Conservation (phyloP, 2,329 filamentous ascomycete genomes). For the Cladosporium halotolerans region DNA sequence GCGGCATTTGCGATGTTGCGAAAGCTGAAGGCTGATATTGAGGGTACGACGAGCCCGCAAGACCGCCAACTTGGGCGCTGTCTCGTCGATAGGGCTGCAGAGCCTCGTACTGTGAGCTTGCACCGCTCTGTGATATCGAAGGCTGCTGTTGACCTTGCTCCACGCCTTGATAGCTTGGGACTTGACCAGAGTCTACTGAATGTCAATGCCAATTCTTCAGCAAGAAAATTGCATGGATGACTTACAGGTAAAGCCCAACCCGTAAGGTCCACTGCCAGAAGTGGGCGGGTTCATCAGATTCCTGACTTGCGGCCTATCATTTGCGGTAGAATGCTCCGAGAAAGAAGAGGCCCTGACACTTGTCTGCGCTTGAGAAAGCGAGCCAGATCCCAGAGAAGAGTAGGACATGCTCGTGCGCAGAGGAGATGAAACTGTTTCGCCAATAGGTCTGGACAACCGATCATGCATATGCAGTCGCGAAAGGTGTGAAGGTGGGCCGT, state of each 20-base stretch:
- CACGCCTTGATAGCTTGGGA: slow-evolving; percentile 15
- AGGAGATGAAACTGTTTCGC: slow-evolving; percentile 39
- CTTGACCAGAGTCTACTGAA: slow-evolving; percentile 17
- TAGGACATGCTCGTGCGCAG: slow-evolving; percentile 44
- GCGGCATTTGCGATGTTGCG: slow-evolving; percentile 20
- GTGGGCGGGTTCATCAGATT: slow-evolving; percentile 18
- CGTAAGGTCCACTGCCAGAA: slow-evolving; percentile 20
- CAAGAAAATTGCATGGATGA: neutral
- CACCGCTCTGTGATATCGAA: slow-evolving; percentile 1
- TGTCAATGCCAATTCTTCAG: slow-evolving; percentile 11
- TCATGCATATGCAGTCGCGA: slow-evolving; percentile 41
- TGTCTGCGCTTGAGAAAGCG: slow-evolving; percentile 10
- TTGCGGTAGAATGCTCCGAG: slow-evolving; percentile 17
- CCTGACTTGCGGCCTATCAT: slow-evolving; percentile 19
- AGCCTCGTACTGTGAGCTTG: slow-evolving; percentile 11
- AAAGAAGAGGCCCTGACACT: slow-evolving; percentile 22
- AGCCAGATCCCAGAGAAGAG: slow-evolving; percentile 18
- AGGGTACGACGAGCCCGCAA: slow-evolving; percentile 20
- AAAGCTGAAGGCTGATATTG: slow-evolving; percentile 22
- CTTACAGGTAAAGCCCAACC: slow-evolving; percentile 30
- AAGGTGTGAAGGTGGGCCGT: slow-evolving; percentile 30
- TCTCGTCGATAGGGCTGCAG: slow-evolving; percentile 17
- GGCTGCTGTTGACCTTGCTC: slow-evolving; percentile 9
- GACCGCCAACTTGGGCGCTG: slow-evolving; percentile 19
- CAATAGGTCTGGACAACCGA: slow-evolving; percentile 34